Evolutionary conservation across 2,329 filamentous ascomycete species (phyloP).

Genomic region (Fusarium sp.): DNA sequence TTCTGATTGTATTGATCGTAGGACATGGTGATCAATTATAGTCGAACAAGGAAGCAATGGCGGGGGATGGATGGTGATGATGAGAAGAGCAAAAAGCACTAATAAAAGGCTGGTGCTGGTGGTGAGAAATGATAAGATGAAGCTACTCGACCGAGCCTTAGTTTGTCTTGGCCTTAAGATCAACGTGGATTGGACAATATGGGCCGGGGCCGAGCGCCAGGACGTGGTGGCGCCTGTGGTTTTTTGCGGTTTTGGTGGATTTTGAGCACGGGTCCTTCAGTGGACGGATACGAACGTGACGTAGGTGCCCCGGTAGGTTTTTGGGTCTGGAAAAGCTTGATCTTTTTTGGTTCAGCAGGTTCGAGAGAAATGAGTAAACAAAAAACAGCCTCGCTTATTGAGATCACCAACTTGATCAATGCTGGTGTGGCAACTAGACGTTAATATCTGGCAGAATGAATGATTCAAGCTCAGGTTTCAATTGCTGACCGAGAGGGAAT

Average conservation of each 20-base stretch:
- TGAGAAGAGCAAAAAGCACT: constrained; percentile 38
- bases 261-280: constrained; percentile 14
- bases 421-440: not conserved
- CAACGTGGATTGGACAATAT: constrained; percentile 16
- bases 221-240: constrained; percentile 13
- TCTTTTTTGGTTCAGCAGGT: constrained; percentile 5
- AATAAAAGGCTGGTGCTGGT: constrained; percentile 27
- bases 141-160: constrained; percentile 30
- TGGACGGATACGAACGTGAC: constrained; percentile 26
- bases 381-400: constrained; percentile 19
- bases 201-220: constrained; percentile 4
- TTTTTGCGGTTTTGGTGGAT: constrained; percentile 18
- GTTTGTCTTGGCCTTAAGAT: constrained; percentile 21
- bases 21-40: constrained; percentile 60
- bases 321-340: constrained; percentile 26
- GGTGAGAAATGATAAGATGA: constrained; percentile 30
- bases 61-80: constrained; percentile 28
- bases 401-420: constrained; percentile 19
- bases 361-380: constrained; percentile 10
- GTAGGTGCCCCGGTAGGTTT: constrained; percentile 18
- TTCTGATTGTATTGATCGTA: constrained; percentile 72
- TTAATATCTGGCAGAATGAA: not conserved
- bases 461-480: not conserved
- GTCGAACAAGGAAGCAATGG: constrained; percentile 34
- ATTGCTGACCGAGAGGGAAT: constrained; percentile 19